Base-by-base conservation (phyloP, 768 basidiomycete genomes). In the Pleurotus platypus region DNA sequence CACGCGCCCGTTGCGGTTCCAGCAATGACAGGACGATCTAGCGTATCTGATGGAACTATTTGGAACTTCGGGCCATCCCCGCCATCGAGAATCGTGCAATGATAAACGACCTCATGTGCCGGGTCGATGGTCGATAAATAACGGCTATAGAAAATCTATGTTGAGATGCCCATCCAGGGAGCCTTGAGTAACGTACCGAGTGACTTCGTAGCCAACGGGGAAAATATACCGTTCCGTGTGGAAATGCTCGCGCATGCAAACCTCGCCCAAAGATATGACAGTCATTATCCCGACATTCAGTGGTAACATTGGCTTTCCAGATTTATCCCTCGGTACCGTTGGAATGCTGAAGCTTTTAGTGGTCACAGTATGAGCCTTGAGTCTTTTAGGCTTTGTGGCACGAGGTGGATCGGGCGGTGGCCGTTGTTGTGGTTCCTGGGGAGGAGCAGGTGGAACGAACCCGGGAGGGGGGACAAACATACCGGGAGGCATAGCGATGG, bases 1-100 rank as follows among this genome's bases (percentile, higher is more conserved):
- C 91, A 94, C 47, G 90, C 90, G 30, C 91, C 92, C 0, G 91
- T 94, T 30, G 91, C 90, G 1, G 91, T 92, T n/a, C 89, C 89
- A 1, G 91, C 90, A 49, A 87, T 85, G 63, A 92, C 82, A 42
- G 88, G 82, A 47, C 83, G 80, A 62, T 85, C 87, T 2, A 85
- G 82, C 18, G 79, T 78, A 66, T 93, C 91, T 3, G 82, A 79
- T 15, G 89, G 85, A 51, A 87, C 80, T 62, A 93, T 90, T 69
- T 91, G 85, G 69, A 93, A 94, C 66, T 90, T 92, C 49, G 90
- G 90, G 0, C 86, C 89, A 68, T 90, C 90, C 8, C 89, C 89
- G 26, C 90, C 89, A 62, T 92, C 90, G 46, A 91, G 79, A 61
- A 94, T 92, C 15, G 86, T 88, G 68, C 92, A 94, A 58, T 84